Evolutionary conservation across 83 land plant genomes (phyloP), one percentile per base, ranked within the genome.

Genomic region (Thuja plicata): DNA sequence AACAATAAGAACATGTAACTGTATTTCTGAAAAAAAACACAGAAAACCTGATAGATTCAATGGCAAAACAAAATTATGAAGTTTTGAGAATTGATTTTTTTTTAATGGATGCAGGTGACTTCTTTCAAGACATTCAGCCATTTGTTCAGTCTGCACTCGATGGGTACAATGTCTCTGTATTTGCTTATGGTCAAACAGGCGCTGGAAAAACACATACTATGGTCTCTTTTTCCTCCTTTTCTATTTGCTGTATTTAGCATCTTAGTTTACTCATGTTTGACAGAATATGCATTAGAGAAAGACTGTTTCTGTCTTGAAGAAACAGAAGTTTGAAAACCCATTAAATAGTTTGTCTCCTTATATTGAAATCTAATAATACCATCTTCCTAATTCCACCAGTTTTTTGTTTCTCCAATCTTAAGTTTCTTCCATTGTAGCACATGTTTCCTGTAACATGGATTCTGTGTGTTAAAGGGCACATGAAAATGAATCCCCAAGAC

Each of bases 111-210:
- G 87, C 95, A 98, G 99, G 96, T 87, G 98, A 95, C 34, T 81
- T 98, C 86, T 98, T 97, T 89, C 94, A 89, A 77, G 99, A 95
- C 80, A 92, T 98, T 41, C 99, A 97, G 88, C 99, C 99, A 21
- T 91, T 96, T 82, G 97, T 98, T 54, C 99, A 96, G 92, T 98
- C 99, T 84, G 97, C 99, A 16, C 90, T 98, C 57, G 99, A 98
- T 96, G 99, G 99, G 88, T 96, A 94, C 89, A 98, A 98, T 91
- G 95, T 97, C 76, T 94, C 95, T 70, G 80, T 98, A 83, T 95
- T 98, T 94, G 96, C 99, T 30, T 98, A 94, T 91, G 99, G 99
- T 16, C 99, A 96, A 94, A 92, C 93, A 32, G 90, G 89, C 66
- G 93, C 99, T 40, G 99, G 99, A 38, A 98, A 98, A 89, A 98